phyloP scores from a whole-genome alignment of 1,139 yeast species.

The Magnusiomyces fungicola region DNA sequence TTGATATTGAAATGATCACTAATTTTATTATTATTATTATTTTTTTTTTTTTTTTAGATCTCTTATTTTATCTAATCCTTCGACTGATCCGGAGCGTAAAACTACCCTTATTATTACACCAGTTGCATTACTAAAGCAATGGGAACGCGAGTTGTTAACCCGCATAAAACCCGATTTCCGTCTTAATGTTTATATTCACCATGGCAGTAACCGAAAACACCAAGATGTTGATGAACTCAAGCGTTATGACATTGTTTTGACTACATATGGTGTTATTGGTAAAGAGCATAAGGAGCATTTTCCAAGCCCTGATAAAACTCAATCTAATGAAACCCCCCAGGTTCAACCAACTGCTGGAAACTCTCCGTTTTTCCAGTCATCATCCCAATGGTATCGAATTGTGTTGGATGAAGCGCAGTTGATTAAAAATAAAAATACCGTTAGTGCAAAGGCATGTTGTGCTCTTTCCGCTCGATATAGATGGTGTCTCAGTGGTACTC shows the following conservation, averaged over 20 bases:
- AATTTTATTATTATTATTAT: slow-evolving; percentile 16
- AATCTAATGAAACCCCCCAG: slow-evolving; percentile 15
- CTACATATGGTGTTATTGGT: slow-evolving; percentile 71
- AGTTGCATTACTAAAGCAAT: slow-evolving; percentile 72
- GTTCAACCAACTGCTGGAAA: slow-evolving; percentile 30
- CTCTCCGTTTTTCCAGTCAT: slow-evolving; percentile 59
- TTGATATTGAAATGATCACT: neutral
- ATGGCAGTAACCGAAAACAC: slow-evolving; percentile 39
- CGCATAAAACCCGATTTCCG: slow-evolving; percentile 46
- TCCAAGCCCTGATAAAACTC: slow-evolving; percentile 23
- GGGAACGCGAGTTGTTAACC: slow-evolving; percentile 69
- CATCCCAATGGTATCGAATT: slow-evolving; percentile 49
- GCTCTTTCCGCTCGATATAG: slow-evolving; percentile 48
- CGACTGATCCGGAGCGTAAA: slow-evolving; percentile 33
- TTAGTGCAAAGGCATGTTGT: slow-evolving; percentile 61
- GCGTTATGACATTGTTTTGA: slow-evolving; percentile 63
- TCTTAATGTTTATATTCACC: slow-evolving; percentile 52
- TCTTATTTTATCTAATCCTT: slow-evolving; percentile 50
- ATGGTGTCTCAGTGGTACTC: slow-evolving; percentile 91
- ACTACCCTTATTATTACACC: slow-evolving; percentile 81
- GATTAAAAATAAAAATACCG: slow-evolving; percentile 67
- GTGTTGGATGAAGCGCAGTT: slow-evolving; percentile 89
- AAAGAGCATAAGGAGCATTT: slow-evolving; percentile 32
- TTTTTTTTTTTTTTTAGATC: too few relatives aligned
- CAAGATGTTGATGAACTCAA: slow-evolving; percentile 40